Base-by-base conservation (phyloP, 257 asterid genomes). In the Perilla frutescens region DNA sequence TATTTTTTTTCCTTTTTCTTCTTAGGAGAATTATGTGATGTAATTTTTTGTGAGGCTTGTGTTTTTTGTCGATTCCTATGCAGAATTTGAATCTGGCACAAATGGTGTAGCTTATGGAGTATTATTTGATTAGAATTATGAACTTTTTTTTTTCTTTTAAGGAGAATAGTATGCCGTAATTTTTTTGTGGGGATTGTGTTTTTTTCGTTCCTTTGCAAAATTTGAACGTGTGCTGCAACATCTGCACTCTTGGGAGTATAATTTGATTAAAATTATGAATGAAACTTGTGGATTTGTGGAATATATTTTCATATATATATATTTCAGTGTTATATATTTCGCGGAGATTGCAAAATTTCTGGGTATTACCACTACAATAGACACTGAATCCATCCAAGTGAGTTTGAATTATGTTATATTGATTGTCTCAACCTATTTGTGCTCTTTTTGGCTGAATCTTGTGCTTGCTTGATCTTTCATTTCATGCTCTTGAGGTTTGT, bases 281-380 rank as follows among this genome's bases (percentile, higher is more conserved):
- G 9, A 34, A 32, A 48, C 13, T n/a, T 59, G 39, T 69, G 50
- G 66, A 15, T 53, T 51, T 89, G 9, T 96, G 87, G 89, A 91
- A 2, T 8, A 45, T 6, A n/a, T 41, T 62, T 15, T 8, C 53
- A 7, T 48, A 13, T 48, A 6, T 48, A 6, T 20, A 36, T 44
- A 43, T 49, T 67, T 72, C 62, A 63, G 67, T 41, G 11, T 68
- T 78, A 76, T 92, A 94, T 97, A 94, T 90, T 84, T 94, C 77
- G 97, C 98, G 4, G 98, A 94, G 87, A 91, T 94, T 58, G 98
- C 98, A 32, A 94, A 94, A 80, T 94, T 94, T 87, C 81, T 94
- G 72, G 97, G 98, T 54, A 88, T 94, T 76, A 94, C 98, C 34
- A 86, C 91, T 61, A 87, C 91, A 5, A 81, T 91, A 68, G 97